A percentile compares a stretch with the other conserved stretches of the same genome.
Evolutionary conservation across 495 filamentous ascomycete genomes (phyloP).

Genomic region (Penicillium angulare): DNA sequence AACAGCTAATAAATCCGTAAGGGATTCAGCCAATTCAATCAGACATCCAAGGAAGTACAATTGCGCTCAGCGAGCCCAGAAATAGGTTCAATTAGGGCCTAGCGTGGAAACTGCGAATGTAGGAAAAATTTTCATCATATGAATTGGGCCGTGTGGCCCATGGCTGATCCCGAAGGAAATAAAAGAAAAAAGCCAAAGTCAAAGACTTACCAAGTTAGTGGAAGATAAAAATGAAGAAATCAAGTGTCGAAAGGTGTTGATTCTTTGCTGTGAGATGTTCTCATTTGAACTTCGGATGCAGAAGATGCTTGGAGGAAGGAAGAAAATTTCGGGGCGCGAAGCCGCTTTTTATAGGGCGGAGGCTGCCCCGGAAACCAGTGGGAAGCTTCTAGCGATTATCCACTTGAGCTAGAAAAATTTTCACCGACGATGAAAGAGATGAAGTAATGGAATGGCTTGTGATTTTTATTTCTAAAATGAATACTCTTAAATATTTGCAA

Average conservation of each 20-base stretch:
- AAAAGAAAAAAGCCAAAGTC: constrained; percentile 10
- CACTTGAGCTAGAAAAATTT: constrained; percentile 10
- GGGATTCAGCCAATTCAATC: constrained; percentile 33
- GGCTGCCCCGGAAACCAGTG: constrained; percentile 37
- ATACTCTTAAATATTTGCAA: too few relatives aligned
- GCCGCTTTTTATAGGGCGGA: constrained; percentile 37
- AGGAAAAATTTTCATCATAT: constrained; percentile 51
- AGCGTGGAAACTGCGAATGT: constrained; percentile 58
- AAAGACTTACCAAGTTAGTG: constrained; percentile 25
- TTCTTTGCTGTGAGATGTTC: neutral
- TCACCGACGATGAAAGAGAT: neutral
- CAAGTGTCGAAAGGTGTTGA: neutral
- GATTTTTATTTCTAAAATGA: too few relatives aligned
- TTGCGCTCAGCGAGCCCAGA: constrained; percentile 45
- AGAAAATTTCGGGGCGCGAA: constrained; percentile 28
- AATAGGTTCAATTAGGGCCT: constrained; percentile 50
- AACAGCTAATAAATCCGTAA: constrained; percentile 11
- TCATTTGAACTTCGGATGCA: constrained; percentile 9
- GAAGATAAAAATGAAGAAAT: constrained; percentile 7
- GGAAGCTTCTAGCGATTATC: constrained; percentile 32
- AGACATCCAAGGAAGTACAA: constrained; percentile 57
- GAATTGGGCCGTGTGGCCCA: constrained; percentile 22
- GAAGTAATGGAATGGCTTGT: neutral
- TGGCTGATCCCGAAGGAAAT: constrained; percentile 13
- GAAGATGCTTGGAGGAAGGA: constrained; percentile 21